A percentile compares a stretch with the other conserved stretches of the same genome.
These are phyloP conservation scores for Dipteronia dyeriana DNA, from an alignment of 345 rosid genomes.

Conservation along the genomic window DNA sequence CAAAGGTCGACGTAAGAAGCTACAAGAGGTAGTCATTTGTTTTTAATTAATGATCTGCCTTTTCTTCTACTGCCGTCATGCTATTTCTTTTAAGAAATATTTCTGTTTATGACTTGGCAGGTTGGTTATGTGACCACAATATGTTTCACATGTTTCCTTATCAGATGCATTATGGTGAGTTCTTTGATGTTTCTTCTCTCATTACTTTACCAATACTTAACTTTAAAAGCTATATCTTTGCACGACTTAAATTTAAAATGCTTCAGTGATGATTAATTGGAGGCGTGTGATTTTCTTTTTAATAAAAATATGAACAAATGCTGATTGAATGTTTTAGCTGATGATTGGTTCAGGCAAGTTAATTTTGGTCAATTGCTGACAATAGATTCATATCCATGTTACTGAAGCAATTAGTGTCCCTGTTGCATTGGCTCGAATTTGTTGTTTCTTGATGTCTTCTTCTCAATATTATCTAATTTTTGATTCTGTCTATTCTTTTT, in stretches of 20 bases:
- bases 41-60: background rate
- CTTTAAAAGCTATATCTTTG: background rate
- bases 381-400: background rate
- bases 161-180: constrained; percentile 89
- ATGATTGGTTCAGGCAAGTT: background rate
- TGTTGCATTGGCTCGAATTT: background rate
- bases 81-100: background rate
- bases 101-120: constrained; percentile 44
- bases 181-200: background rate
- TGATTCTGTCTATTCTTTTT: background rate
- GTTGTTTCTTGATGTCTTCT: constrained; percentile 3
- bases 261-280: background rate
- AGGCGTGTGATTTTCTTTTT: background rate
- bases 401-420: background rate
- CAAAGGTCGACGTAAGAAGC: constrained; percentile 87
- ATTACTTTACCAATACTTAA: background rate
- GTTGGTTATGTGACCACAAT: constrained; percentile 95
- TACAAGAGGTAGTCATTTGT: constrained; percentile 67
- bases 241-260: background rate
- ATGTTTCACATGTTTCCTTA: constrained; percentile 86
- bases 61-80: background rate
- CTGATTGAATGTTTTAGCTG: background rate
- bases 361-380: background rate
- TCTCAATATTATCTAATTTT: constrained; percentile 8
- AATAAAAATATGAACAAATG: background rate